phyloP scores from a whole-genome alignment of 192 early-diverging fungal species.

The Mortierella alpina region DNA sequence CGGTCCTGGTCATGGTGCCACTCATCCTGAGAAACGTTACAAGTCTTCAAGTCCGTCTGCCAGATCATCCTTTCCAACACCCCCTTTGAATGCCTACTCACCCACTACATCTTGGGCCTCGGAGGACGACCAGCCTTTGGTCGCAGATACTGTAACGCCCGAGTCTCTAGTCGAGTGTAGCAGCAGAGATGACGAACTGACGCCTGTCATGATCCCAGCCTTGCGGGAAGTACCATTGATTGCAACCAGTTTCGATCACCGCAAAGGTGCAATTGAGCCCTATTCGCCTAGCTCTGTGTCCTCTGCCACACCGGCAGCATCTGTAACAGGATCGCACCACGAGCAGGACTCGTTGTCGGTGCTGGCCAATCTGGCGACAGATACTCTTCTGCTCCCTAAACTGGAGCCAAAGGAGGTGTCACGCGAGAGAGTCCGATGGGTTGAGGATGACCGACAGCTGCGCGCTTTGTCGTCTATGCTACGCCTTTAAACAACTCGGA shows the following conservation, averaged over 20 bases:
- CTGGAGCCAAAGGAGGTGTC: conserved; percentile 44
- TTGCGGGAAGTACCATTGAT: conserved; percentile 31
- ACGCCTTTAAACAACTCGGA: conserved; percentile 25
- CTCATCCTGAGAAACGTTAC: conserved; percentile 29
- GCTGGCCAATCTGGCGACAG: conserved; percentile 45
- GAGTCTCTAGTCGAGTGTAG: conserved; percentile 16
- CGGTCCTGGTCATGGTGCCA: neutral
- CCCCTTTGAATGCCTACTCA: conserved; percentile 37
- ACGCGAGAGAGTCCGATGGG: conserved; percentile 46
- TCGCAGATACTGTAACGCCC: conserved; percentile 16
- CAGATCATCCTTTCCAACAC: conserved; percentile 30
- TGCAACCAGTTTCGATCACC: conserved; percentile 32
- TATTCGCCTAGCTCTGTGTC: conserved; percentile 1
- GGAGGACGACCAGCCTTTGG: conserved; percentile 45
- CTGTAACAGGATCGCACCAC: neutral
- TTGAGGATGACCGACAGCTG: conserved; percentile 47
- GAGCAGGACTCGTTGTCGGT: conserved; percentile 51
- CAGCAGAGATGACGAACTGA: conserved; percentile 12
- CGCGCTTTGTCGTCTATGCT: conserved; percentile 50
- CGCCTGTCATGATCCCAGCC: conserved; percentile 30
- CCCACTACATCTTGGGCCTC: conserved; percentile 45
- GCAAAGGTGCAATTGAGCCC: conserved; percentile 8
- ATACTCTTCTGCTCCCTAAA: conserved; percentile 42
- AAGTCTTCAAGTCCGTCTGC: conserved; percentile 36
- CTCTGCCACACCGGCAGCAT: neutral